phyloP scores from a whole-genome alignment of 2,329 filamentous ascomycete genomes.

The Trichoderma simmonsii region DNA sequence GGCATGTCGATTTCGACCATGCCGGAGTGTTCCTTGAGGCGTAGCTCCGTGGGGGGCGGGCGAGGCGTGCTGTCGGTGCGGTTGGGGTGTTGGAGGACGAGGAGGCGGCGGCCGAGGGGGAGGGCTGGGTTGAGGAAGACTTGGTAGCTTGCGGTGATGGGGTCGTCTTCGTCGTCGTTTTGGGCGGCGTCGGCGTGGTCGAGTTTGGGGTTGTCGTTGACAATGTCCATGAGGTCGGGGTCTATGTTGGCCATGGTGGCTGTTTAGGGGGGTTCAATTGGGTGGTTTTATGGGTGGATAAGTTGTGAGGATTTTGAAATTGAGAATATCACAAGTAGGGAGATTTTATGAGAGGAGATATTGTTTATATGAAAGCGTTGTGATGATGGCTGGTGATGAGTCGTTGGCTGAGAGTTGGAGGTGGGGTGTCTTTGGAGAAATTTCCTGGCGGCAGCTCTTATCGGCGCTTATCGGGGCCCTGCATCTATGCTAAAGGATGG shows the following conservation, averaged over 20 bases:
- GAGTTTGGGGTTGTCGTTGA: slow-evolving; percentile 20
- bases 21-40: slow-evolving; percentile 76
- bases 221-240: slow-evolving; percentile 27
- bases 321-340: rapidly evolving
- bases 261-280: neutral
- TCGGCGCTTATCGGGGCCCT: slow-evolving; percentile 27
- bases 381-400: neutral
- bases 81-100: slow-evolving; percentile 88
- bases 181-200: neutral
- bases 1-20: slow-evolving; percentile 93
- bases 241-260: slow-evolving; percentile 17
- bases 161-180: slow-evolving; percentile 53
- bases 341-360: neutral
- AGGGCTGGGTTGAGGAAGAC: slow-evolving; percentile 79
- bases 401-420: neutral
- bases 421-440: slow-evolving; percentile 18
- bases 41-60: slow-evolving; percentile 64
- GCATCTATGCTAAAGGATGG: no score
- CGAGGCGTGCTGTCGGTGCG: slow-evolving; percentile 55
- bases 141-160: slow-evolving; percentile 72
- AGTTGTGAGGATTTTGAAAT: no score
- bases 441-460: slow-evolving; percentile 15
- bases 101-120: slow-evolving; percentile 60
- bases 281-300: neutral
- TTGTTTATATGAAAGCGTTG: neutral